phyloP scores from a whole-genome alignment of 306 rosid species.

The Cicer yamashitae region DNA sequence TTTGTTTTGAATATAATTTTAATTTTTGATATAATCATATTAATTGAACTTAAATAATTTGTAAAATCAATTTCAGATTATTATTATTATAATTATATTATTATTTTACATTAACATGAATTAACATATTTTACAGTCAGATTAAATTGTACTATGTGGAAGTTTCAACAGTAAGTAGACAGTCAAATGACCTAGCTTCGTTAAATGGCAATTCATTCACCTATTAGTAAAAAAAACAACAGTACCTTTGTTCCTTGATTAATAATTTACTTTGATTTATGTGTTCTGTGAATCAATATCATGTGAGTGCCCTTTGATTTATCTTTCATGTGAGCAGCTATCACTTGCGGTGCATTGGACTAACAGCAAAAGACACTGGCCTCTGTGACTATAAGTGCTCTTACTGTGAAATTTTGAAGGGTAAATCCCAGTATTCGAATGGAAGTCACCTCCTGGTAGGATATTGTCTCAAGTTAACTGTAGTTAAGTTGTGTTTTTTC shows the following conservation, averaged over 20 bases:
- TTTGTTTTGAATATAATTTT: not conserved
- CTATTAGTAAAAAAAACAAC: constrained; percentile 5
- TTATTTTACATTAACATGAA: too few species aligned
- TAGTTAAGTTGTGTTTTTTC: not conserved
- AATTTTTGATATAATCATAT: not conserved
- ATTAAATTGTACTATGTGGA: not conserved
- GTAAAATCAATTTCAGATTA: not conserved
- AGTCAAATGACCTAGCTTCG: not conserved
- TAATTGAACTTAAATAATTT: not conserved
- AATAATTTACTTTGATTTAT: constrained; percentile 28
- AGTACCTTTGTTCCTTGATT: constrained; percentile 12
- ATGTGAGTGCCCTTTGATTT: constrained; percentile 47
- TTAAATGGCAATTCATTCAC: not conserved
- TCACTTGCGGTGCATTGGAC: constrained; percentile 73
- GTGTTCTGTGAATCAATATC: constrained; percentile 34
- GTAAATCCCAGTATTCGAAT: constrained; percentile 51
- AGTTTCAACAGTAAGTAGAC: not conserved
- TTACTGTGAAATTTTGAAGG: constrained; percentile 61
- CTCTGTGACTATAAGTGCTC: constrained; percentile 56
- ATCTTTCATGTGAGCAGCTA: constrained; percentile 66
- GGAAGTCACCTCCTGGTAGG: constrained; percentile 68
- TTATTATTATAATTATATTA: too few species aligned
- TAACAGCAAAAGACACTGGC: constrained; percentile 40
- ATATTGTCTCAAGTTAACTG: constrained; percentile 19
- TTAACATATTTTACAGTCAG: not conserved